These are phyloP conservation scores for Hypoxylon sp. DNA, from an alignment of 2,329 filamentous ascomycete genomes.

Conservation along the genomic window DNA sequence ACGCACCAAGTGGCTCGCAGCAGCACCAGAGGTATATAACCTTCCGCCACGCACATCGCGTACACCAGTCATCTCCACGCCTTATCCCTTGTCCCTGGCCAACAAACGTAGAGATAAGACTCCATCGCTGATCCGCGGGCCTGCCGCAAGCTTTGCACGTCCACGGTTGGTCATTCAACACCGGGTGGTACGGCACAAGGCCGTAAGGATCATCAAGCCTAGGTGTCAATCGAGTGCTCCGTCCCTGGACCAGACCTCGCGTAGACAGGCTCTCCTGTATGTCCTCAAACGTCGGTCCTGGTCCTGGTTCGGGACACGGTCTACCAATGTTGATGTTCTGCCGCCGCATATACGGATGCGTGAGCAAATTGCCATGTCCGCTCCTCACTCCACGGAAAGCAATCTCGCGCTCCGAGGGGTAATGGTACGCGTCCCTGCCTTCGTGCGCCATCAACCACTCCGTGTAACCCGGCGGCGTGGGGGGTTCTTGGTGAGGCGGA, in stretches of 20 bases:
- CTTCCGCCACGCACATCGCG: slow-evolving; percentile 49
- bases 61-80: slow-evolving; percentile 48
- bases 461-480: slow-evolving; percentile 38
- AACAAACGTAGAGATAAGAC: slow-evolving; percentile 45
- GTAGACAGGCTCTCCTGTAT: background rate
- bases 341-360: slow-evolving; percentile 44
- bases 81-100: slow-evolving; percentile 43
- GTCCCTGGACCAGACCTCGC: background rate
- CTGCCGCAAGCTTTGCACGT: slow-evolving; percentile 47
- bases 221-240: background rate
- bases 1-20: slow-evolving; percentile 19
- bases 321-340: background rate
- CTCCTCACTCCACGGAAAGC: slow-evolving; percentile 45
- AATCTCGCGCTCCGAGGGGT: background rate
- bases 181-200: background rate
- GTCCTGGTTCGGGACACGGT: background rate
- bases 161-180: background rate
- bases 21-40: slow-evolving; percentile 45
- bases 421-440: slow-evolving; percentile 2
- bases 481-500: slow-evolving; percentile 41
- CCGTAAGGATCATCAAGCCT: background rate
- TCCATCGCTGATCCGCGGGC: slow-evolving; percentile 47
- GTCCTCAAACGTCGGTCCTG: background rate
- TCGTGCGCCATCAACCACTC: slow-evolving; percentile 16
- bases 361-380: slow-evolving; percentile 42